Evolutionary conservation across 108 stramenopile genomes (phyloP), one percentile per base, ranked within the genome.

Genomic region (Cyclotella cryptica): DNA sequence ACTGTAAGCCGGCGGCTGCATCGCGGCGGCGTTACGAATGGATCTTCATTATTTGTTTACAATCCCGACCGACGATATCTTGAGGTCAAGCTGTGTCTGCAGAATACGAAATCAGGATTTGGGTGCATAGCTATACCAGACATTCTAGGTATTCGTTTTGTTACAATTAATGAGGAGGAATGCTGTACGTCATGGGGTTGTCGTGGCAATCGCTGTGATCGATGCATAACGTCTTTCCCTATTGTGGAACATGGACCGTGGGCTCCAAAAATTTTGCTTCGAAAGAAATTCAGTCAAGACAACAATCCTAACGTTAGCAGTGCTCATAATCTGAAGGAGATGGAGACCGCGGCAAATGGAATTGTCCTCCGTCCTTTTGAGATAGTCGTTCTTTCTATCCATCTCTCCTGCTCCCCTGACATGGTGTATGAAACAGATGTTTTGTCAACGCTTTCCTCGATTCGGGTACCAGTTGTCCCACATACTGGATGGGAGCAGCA

Each of bases 21-120:
- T n/a, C 40, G 11, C 9, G 7, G 14, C 29, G 4, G 0, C n/a
- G 40, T 27, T 17, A 43, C 0, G 22, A 35, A 52, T 42, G 54
- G 64, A 8, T 66, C 43, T 47, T 35, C 35, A 35, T 6, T 35
- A 6, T 6, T 35, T 35, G 21, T 30, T 9, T 82, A 82, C 64
- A 41, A 62, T 13, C 3, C 18, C 8, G 65, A 82, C 49, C 28
- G 69, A 19, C 35, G 81, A 10, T 82, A 66, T 40, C 26, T 75
- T 14, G 81, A 82, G 49, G 27, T 82, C 7, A 82, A 67, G 47
- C n/a, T 82, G 0, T 82, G 81, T 30, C 21, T 82, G 14, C 81
- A 82, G 41, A 82, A 82, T 68, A 82, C 81, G 0, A 82, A 76
- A 60, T 72, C 71, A 3, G 81, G 81, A 49, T 72, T 52, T 61